Conservation (phyloP, 805 yeast species). For the Maudiozyma bulderi region DNA sequence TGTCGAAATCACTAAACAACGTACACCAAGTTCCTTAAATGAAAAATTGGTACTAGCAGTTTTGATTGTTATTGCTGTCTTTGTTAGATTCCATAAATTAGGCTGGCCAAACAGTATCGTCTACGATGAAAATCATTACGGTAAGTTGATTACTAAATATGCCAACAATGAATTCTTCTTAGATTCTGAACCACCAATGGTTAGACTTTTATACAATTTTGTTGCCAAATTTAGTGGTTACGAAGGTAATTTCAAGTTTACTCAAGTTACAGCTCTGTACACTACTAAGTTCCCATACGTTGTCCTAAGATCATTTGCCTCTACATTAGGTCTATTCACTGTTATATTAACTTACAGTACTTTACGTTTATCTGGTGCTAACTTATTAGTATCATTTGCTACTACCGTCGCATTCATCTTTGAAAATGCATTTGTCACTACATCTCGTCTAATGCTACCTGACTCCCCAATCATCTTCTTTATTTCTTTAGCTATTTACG, state of each 20-base stretch:
- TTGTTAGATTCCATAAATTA: slow-evolving; percentile 54
- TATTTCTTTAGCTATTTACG: slow-evolving; percentile 61
- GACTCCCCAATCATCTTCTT: slow-evolving; percentile 72
- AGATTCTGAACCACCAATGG: slow-evolving; percentile 73
- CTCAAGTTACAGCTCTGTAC: slow-evolving; percentile 50
- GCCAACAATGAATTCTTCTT: slow-evolving; percentile 52
- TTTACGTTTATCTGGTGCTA: slow-evolving; percentile 64
- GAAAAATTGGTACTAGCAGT: slow-evolving; percentile 35
- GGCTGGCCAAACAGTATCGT: slow-evolving; percentile 71
- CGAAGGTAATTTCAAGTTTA: slow-evolving; percentile 58
- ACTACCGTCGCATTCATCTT: slow-evolving; percentile 47
- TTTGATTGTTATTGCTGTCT: slow-evolving; percentile 41
- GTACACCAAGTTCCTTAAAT: slow-evolving; percentile 30
- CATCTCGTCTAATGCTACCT: slow-evolving; percentile 61
- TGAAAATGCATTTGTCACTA: slow-evolving; percentile 60
- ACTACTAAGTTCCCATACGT: slow-evolving; percentile 52
- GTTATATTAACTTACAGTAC: slow-evolving; percentile 57
- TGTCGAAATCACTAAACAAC: slow-evolving; percentile 30
- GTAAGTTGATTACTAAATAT: slow-evolving; percentile 84
- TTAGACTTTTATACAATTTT: slow-evolving; percentile 63
- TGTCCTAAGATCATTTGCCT: slow-evolving; percentile 61
- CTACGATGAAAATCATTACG: slow-evolving; percentile 86
- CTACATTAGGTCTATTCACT: slow-evolving; percentile 58
- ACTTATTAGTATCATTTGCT: slow-evolving; percentile 49
- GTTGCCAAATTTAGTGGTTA: slow-evolving; percentile 58